These are phyloP conservation scores for Eleusine coracana DNA, from an alignment of 176 grass and related monocot species.

Conservation along the genomic window DNA sequence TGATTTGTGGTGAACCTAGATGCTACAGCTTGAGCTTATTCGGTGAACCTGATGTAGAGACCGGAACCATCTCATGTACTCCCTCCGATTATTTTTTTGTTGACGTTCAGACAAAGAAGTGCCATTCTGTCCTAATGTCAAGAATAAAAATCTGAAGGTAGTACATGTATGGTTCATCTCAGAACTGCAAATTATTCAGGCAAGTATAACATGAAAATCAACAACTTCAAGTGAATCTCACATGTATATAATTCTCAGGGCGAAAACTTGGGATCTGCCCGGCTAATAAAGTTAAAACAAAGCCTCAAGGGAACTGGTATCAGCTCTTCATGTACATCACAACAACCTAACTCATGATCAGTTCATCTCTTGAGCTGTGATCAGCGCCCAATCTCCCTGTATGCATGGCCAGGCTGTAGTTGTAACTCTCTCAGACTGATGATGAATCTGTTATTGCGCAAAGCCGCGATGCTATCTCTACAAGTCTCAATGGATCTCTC, in stretches of 20 bases:
- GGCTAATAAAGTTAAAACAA: conserved; percentile 38
- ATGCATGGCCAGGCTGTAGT: conserved; percentile 42
- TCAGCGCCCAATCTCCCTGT: conserved; percentile 40
- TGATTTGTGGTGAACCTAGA: background rate
- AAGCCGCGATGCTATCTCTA: conserved; percentile 43
- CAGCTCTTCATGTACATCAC: conserved; percentile 54
- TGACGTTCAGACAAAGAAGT: too few species aligned
- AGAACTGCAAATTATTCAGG: background rate
- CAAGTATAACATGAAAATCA: background rate
- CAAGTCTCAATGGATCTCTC: conserved; percentile 24
- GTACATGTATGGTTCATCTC: conserved; percentile 1
- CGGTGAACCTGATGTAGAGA: background rate
- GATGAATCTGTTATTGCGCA: conserved; percentile 45
- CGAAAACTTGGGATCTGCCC: conserved; percentile 76
- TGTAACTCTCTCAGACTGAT: conserved; percentile 17
- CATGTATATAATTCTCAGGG: conserved; percentile 51
- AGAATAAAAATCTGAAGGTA: too few species aligned
- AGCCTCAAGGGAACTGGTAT: conserved; percentile 43
- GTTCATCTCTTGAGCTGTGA: conserved; percentile 43
- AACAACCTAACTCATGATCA: conserved; percentile 42
- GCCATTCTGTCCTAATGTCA: too few species aligned
- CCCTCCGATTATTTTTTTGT: too few species aligned
- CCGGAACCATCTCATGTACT: background rate
- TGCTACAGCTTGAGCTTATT: background rate
- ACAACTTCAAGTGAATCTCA: background rate